Evolutionary conservation across 1,284 basidiomycete genomes (phyloP).

Genomic region (Sporisorium reilianum): DNA sequence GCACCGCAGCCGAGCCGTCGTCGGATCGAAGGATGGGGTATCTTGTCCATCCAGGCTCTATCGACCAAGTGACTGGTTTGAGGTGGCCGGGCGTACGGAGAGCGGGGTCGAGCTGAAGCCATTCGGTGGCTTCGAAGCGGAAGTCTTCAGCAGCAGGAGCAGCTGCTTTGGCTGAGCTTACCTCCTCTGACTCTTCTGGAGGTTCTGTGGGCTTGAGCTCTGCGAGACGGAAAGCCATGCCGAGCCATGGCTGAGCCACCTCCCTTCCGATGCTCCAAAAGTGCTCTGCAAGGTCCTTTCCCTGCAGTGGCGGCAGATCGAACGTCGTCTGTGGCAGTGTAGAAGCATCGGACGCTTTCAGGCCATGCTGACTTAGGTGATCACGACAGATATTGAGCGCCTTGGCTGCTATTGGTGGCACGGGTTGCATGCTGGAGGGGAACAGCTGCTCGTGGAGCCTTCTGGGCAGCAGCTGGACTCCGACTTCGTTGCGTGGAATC

Average conservation of each 20-base stretch:
- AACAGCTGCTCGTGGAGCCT: conserved; percentile 86
- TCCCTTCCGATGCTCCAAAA: conserved; percentile 83
- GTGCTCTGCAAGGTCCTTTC: conserved; percentile 85
- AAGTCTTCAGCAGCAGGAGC: conserved; percentile 28
- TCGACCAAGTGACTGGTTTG: conserved; percentile 78
- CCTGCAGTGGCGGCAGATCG: conserved; percentile 85
- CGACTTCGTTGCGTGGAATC: conserved; percentile 79
- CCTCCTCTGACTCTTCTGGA: conserved; percentile 68
- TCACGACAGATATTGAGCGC: conserved; percentile 81
- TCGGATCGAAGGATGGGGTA: conserved; percentile 75
- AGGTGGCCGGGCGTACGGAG: conserved; percentile 48
- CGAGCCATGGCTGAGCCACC: conserved; percentile 84
- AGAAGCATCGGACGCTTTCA: conserved; percentile 84
- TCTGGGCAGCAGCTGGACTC: conserved; percentile 89
- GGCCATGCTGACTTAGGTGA: conserved; percentile 82
- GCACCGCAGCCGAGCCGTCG: conserved; percentile 44
- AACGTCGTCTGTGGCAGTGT: conserved; percentile 83
- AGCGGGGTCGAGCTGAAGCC: conserved; percentile 58
- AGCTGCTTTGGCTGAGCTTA: neutral
- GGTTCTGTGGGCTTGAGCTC: conserved; percentile 75
- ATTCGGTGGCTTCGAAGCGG: conserved; percentile 49
- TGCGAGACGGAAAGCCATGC: conserved; percentile 79
- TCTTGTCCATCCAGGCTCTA: conserved; percentile 88
- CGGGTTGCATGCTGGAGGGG: conserved; percentile 74
- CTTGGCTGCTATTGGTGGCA: conserved; percentile 76